Evolutionary conservation across 2,329 filamentous ascomycete genomes (phyloP).

Genomic region (Lojkania enalia): DNA sequence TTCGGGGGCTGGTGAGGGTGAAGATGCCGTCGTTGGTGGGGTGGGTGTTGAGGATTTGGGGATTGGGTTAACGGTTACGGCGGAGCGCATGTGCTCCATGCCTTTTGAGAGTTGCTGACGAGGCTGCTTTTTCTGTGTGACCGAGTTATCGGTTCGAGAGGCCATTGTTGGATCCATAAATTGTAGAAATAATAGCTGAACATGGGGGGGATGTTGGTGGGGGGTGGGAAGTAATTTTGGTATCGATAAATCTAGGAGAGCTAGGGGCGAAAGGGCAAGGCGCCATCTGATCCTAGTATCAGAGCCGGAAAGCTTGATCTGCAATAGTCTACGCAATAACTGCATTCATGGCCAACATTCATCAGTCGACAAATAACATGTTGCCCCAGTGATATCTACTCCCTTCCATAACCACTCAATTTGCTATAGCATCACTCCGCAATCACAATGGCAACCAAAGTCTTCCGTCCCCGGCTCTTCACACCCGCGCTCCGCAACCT

Average conservation of each 20-base stretch:
- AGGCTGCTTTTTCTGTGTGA: slow-evolving; percentile 36
- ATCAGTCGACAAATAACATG: too few species aligned
- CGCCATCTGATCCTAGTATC: not conserved
- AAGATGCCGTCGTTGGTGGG: slow-evolving; percentile 19
- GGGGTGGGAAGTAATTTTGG: slow-evolving; percentile 12
- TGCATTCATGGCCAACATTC: too few species aligned
- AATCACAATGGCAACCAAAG: slow-evolving; percentile 29
- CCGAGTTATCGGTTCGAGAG: slow-evolving; percentile 37
- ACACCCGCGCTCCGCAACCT: slow-evolving; percentile 9
- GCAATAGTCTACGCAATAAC: too few species aligned
- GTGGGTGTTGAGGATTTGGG: slow-evolving; percentile 21
- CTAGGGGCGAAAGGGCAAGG: slow-evolving; percentile 2
- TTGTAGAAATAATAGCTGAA: not conserved
- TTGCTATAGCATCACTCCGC: not conserved
- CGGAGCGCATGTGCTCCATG: slow-evolving; percentile 57
- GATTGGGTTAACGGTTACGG: slow-evolving; percentile 49
- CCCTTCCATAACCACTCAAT: too few species aligned
- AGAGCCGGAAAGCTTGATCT: too few species aligned
- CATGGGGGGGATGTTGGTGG: slow-evolving; percentile 3
- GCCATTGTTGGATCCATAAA: slow-evolving; percentile 8
- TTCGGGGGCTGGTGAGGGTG: slow-evolving; percentile 20
- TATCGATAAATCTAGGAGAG: slow-evolving; percentile 23
- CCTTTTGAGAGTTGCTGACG: slow-evolving; percentile 54
- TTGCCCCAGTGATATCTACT: too few species aligned
- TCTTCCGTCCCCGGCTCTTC: slow-evolving; percentile 49